Percentiles rank a stretch among this genome's conserved stretches.
These are phyloP conservation scores for Penicillium sp. DNA, from an alignment of 2,329 filamentous ascomycete species.

Conservation along the genomic window DNA sequence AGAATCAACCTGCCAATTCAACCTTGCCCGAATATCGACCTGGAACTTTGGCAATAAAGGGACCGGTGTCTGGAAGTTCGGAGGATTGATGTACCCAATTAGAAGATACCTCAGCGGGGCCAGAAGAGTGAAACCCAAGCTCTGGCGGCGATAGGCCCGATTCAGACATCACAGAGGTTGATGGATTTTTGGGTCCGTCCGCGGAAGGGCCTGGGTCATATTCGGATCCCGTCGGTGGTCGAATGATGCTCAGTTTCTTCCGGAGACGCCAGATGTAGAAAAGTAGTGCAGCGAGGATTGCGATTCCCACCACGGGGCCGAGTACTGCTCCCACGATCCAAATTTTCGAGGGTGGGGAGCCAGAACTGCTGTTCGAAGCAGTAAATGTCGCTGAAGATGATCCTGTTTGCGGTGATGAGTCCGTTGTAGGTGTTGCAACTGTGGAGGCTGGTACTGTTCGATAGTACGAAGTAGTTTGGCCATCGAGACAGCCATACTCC, in stretches of 20 bases:
- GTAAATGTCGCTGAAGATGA: neutral
- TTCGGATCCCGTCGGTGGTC: neutral
- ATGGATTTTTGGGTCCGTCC: neutral
- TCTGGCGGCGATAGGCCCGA: neutral
- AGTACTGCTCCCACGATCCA: neutral
- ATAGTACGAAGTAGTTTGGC: neutral
- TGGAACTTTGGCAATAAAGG: neutral
- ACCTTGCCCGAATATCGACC: neutral
- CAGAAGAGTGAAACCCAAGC: neutral
- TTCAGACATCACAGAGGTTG: neutral
- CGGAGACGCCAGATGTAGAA: neutral
- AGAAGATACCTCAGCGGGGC: neutral
- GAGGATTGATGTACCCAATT: neutral
- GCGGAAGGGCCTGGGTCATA: neutral
- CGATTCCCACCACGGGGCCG: neutral
- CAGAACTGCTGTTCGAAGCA: neutral
- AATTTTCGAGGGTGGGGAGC: neutral
- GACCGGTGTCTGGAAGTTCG: neutral
- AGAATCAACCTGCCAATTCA: neutral
- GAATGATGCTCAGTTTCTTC: neutral
- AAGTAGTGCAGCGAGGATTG: neutral
- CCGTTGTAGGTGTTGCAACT: neutral
- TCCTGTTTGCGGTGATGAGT: neutral
- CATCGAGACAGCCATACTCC: neutral
- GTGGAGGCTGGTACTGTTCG: neutral